phyloP scores from a whole-genome alignment of 768 basidiomycete species.

The Boletus subcaerulescens region DNA sequence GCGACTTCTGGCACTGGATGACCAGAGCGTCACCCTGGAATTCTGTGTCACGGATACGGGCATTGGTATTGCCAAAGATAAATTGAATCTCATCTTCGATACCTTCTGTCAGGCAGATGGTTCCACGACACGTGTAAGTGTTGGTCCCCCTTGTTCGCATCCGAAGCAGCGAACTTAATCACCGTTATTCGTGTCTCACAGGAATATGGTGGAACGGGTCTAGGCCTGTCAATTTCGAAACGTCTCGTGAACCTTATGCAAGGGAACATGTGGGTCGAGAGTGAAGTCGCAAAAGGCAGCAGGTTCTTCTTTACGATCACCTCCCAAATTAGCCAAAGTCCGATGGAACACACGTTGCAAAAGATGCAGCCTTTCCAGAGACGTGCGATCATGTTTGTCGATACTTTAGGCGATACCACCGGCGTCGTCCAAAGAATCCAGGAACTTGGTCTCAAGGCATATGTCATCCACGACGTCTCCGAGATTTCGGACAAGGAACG shows the following conservation, averaged over 20 bases:
- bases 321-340: constrained; percentile 73
- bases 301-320: constrained; percentile 97
- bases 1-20: constrained; percentile 72
- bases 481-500: constrained; percentile 80
- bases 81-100: constrained; percentile 96
- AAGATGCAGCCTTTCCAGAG: constrained; percentile 88
- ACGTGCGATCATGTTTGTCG: constrained; percentile 88
- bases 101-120: constrained; percentile 99
- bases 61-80: constrained; percentile 98
- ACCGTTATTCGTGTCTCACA: constrained; percentile 29
- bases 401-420: constrained; percentile 74
- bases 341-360: constrained; percentile 65
- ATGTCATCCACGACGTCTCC: constrained; percentile 72
- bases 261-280: constrained; percentile 98
- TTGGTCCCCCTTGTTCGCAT: constrained; percentile 1
- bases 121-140: constrained; percentile 84
- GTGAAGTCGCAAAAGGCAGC: constrained; percentile 87
- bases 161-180: constrained; percentile 9
- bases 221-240: constrained; percentile 96
- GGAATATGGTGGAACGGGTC: constrained; percentile 97
- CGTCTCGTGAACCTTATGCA: constrained; percentile 96
- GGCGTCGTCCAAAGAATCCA: constrained; percentile 73
- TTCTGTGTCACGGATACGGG: constrained; percentile 98
- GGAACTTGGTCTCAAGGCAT: constrained; percentile 76
- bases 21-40: constrained; percentile 84